Evolutionary conservation across 2,329 filamentous ascomycete species (phyloP).

Genomic region (Xylaria sp.): DNA sequence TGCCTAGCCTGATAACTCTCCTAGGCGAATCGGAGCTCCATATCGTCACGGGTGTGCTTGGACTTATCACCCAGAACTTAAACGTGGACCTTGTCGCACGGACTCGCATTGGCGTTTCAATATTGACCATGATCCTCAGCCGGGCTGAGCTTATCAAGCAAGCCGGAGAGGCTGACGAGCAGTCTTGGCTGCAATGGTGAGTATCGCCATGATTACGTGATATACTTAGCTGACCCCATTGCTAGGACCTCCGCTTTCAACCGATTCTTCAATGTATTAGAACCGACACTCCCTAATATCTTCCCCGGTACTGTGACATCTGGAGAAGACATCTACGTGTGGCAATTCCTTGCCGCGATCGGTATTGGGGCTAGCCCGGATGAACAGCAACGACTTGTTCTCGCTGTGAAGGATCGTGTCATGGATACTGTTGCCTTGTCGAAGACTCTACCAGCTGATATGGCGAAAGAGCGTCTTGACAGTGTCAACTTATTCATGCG

Average conservation of each 20-base stretch:
- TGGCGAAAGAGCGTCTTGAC: conserved; percentile 79
- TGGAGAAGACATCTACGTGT: conserved; percentile 93
- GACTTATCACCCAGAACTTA: conserved; percentile 77
- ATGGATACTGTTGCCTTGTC: conserved; percentile 91
- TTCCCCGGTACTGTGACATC: conserved; percentile 92
- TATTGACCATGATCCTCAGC: conserved; percentile 92
- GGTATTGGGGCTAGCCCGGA: conserved; percentile 91
- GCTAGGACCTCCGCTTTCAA: conserved; percentile 76
- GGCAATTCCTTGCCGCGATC: conserved; percentile 95
- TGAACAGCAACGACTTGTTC: conserved; percentile 90
- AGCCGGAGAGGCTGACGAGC: conserved; percentile 67
- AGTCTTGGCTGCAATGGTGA: conserved; percentile 80
- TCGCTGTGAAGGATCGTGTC: conserved; percentile 96
- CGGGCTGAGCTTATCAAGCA: conserved; percentile 93
- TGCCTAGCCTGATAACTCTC: conserved; percentile 87
- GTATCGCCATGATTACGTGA: conserved; percentile 27
- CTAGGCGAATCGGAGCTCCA: conserved; percentile 88
- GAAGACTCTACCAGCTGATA: conserved; percentile 85
- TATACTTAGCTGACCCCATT: conserved; percentile 36
- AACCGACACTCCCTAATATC: conserved; percentile 79
- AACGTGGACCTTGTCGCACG: conserved; percentile 84
- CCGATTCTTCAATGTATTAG: conserved; percentile 81
- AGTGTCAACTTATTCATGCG: conserved; percentile 99
- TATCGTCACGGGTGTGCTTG: conserved; percentile 87
- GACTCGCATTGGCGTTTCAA: conserved; percentile 84